Conservation (phyloP, 345 rosid genomes). For the Kernera saxatilis region DNA sequence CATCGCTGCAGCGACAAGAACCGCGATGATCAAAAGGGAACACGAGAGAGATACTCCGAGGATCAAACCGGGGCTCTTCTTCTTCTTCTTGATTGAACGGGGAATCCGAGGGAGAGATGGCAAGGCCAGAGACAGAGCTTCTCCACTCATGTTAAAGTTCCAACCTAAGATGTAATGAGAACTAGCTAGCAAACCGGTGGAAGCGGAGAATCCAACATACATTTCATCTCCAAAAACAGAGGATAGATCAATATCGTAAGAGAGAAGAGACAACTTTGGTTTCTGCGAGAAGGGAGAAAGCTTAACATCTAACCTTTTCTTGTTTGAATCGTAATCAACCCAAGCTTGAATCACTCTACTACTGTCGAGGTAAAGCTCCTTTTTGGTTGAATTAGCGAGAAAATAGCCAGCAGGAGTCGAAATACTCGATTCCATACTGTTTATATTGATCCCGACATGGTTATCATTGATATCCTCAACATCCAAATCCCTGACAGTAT, state of each 20-base stretch:
- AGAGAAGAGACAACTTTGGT: constrained; percentile 53
- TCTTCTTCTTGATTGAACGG: constrained; percentile 23
- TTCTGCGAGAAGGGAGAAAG: constrained; percentile 57
- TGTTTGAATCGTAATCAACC: constrained; percentile 73
- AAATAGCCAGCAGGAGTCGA: constrained; percentile 58
- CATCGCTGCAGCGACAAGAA: constrained; percentile 27
- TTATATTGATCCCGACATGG: constrained; percentile 78
- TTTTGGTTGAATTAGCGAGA: constrained; percentile 34
- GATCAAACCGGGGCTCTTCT: constrained; percentile 29
- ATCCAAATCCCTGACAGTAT: constrained; percentile 66
- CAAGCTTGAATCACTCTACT: constrained; percentile 63
- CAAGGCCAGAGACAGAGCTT: constrained; percentile 53
- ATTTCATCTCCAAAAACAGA: constrained; percentile 46
- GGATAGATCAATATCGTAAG: constrained; percentile 61
- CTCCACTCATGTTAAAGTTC: constrained; percentile 71
- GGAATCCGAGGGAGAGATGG: constrained; percentile 64
- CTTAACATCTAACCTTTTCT: constrained; percentile 54
- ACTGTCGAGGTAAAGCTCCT: constrained; percentile 40
- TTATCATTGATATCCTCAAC: constrained; percentile 66
- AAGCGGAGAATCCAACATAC: constrained; percentile 86
- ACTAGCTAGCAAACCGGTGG: constrained; percentile 82
- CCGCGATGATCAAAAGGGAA: constrained; percentile 23
- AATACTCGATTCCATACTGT: constrained; percentile 48
- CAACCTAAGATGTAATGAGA: constrained; percentile 79
- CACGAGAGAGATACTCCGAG: constrained; percentile 39